phyloP scores from a whole-genome alignment of 2,329 filamentous ascomycete species.

The Cladobotryum protrusum region DNA sequence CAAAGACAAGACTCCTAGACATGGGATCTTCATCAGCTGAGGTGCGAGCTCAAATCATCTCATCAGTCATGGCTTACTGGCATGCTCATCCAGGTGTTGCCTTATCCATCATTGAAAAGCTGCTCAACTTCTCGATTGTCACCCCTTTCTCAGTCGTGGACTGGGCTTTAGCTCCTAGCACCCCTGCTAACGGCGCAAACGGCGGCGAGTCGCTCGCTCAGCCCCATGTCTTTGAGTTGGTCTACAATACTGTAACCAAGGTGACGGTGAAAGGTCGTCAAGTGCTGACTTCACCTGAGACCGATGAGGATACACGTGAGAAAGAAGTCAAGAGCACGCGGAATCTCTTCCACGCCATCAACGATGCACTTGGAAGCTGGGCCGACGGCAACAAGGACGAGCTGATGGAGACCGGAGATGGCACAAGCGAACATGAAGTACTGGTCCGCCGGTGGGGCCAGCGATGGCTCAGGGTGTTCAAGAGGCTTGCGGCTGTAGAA shows the following conservation, averaged over 20 bases:
- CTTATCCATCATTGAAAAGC: constrained; percentile 88
- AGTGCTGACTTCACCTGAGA: constrained; percentile 57
- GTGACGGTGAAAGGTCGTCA: constrained; percentile 82
- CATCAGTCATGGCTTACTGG: constrained; percentile 90
- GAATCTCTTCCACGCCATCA: constrained; percentile 72
- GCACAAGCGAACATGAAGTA: constrained; percentile 50
- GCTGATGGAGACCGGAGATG: constrained; percentile 63
- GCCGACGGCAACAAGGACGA: constrained; percentile 68
- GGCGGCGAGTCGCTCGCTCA: constrained; percentile 64
- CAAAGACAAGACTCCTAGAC: constrained; percentile 79
- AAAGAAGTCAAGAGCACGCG: constrained; percentile 70
- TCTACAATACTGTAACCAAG: constrained; percentile 82
- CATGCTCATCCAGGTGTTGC: constrained; percentile 84
- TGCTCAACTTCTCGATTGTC: constrained; percentile 94
- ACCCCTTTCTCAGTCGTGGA: constrained; percentile 79
- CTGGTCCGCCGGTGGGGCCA: constrained; percentile 74
- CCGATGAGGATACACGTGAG: constrained; percentile 59
- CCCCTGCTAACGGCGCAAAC: constrained; percentile 41
- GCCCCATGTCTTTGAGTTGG: constrained; percentile 80
- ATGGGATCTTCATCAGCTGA: constrained; percentile 68
- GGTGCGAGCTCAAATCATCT: constrained; percentile 81
- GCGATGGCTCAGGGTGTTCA: constrained; percentile 81
- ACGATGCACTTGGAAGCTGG: constrained; percentile 69
- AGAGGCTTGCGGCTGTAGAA: constrained; percentile 76
- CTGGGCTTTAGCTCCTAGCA: constrained; percentile 68